Percentiles rank a stretch among this genome's conserved stretches.
Conservation (phyloP, 2,329 filamentous ascomycete species). For the Hymenoscyphus albidus region DNA sequence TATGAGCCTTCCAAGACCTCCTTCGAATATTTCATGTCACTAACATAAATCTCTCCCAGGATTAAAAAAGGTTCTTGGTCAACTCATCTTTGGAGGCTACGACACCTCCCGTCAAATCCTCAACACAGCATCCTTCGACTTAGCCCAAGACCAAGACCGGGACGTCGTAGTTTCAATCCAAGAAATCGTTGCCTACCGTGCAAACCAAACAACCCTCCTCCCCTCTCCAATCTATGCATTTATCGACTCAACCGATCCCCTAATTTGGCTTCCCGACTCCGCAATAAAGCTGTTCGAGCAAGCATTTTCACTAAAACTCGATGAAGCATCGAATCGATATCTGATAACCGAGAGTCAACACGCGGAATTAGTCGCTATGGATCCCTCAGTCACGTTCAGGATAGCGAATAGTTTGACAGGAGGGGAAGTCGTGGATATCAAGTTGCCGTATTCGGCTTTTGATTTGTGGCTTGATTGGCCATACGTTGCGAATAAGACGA, state of each 20-base stretch:
- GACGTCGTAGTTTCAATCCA: conserved; percentile 38
- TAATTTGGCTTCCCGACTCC: conserved; percentile 37
- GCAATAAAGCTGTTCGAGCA: conserved; percentile 36
- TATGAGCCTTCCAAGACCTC: too few relatives aligned
- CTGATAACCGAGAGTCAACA: conserved; percentile 29
- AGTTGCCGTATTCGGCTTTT: conserved; percentile 37
- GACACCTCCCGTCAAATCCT: conserved; percentile 38
- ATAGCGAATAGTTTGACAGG: conserved; percentile 29
- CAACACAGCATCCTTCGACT: conserved; percentile 37
- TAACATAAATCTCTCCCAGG: conserved; percentile 4
- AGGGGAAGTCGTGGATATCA: conserved; percentile 30
- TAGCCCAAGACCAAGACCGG: conserved; percentile 37
- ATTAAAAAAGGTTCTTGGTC: conserved; percentile 35
- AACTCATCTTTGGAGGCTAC: conserved; percentile 40
- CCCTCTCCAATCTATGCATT: conserved; percentile 30
- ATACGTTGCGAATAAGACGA: conserved; percentile 22
- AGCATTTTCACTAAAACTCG: conserved; percentile 35
- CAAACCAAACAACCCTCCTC: conserved; percentile 15
- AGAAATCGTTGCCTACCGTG: conserved; percentile 28
- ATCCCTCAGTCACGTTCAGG: conserved; percentile 36
- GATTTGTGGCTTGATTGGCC: conserved; percentile 37
- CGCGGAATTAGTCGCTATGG: conserved; percentile 24
- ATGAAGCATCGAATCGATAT: conserved; percentile 35
- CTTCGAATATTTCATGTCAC: neutral
- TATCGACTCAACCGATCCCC: conserved; percentile 39